phyloP scores from a whole-genome alignment of 306 rosid species.

The Sicyos edulis region DNA sequence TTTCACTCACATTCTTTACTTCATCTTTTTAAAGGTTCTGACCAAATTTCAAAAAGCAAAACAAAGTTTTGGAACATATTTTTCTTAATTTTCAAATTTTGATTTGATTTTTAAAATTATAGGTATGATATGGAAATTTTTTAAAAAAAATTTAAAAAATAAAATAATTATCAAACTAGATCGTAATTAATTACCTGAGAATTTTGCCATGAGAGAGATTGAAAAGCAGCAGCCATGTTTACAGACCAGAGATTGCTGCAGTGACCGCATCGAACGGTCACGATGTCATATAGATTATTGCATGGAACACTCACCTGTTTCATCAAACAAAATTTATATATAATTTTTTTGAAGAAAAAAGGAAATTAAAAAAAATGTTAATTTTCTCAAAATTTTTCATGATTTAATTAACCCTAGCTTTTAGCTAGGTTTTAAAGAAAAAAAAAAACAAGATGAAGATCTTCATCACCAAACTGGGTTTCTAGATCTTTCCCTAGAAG shows the following conservation, averaged over 20 bases:
- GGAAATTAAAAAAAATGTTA: not conserved
- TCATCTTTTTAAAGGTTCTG: too few relatives aligned
- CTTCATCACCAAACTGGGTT: not conserved
- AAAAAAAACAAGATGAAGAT: not conserved
- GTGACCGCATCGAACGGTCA: slow-evolving; percentile 99
- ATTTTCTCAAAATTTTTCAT: not conserved
- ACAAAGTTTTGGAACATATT: too few relatives aligned
- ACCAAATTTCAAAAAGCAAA: too few relatives aligned
- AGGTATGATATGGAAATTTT: too few relatives aligned
- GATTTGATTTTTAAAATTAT: too few relatives aligned
- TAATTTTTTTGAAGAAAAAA: not conserved
- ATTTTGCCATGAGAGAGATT: slow-evolving; percentile 67
- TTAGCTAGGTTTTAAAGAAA: too few relatives aligned
- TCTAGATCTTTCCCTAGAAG: not conserved
- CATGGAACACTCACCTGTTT: slow-evolving; percentile 99
- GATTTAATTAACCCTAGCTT: not conserved
- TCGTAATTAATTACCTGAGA: not conserved
- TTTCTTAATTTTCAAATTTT: too few relatives aligned
- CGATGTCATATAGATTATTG: slow-evolving; percentile 82
- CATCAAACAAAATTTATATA: not conserved
- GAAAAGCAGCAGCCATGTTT: slow-evolving; percentile 97
- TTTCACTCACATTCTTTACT: too few relatives aligned
- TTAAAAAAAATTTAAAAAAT: too few relatives aligned
- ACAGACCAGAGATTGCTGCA: slow-evolving; percentile 99
- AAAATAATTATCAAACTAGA: too few relatives aligned